A percentile compares a stretch with the other conserved stretches of the same genome.
These are phyloP conservation scores for Xanthoparmelia taractica DNA, from an alignment of 495 filamentous ascomycete species.

Conservation along the genomic window DNA sequence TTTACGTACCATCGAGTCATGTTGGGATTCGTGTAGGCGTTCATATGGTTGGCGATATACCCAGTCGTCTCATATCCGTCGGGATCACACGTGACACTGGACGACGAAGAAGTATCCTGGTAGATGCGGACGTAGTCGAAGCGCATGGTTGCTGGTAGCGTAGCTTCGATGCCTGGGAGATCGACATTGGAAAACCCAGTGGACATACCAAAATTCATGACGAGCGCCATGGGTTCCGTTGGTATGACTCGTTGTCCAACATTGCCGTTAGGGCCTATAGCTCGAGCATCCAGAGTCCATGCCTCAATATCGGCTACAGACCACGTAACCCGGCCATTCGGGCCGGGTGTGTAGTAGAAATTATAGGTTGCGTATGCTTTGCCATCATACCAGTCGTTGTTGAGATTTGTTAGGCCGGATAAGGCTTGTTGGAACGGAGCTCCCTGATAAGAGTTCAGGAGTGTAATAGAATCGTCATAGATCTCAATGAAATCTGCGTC, in stretches of 20 bases:
- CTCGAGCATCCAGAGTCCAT: constrained; percentile 58
- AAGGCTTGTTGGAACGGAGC: constrained; percentile 67
- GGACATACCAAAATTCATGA: constrained; percentile 70
- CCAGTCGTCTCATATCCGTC: constrained; percentile 57
- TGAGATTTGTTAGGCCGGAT: constrained; percentile 62
- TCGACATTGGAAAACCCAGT: constrained; percentile 58
- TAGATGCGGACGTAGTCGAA: constrained; percentile 73
- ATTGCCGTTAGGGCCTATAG: constrained; percentile 66
- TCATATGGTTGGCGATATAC: constrained; percentile 60
- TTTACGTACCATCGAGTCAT: constrained; percentile 47
- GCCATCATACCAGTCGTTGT: constrained; percentile 71
- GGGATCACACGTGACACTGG: constrained; percentile 64
- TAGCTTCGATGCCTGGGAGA: constrained; percentile 40
- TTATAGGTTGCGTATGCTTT: constrained; percentile 63
- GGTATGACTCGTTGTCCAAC: constrained; percentile 62
- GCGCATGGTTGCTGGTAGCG: constrained; percentile 62
- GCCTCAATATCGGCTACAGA: constrained; percentile 57
- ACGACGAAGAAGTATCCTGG: constrained; percentile 46
- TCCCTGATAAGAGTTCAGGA: constrained; percentile 59
- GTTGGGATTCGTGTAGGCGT: constrained; percentile 59
- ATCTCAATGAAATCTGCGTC: constrained; percentile 51
- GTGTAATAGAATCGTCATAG: constrained; percentile 50
- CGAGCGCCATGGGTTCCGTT: constrained; percentile 59
- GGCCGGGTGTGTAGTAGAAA: constrained; percentile 65
- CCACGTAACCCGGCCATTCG: constrained; percentile 55